Evolutionary conservation across 306 rosid genomes (phyloP), one percentile per base, ranked within the genome.

Genomic region (Dicorynia guianensis): DNA sequence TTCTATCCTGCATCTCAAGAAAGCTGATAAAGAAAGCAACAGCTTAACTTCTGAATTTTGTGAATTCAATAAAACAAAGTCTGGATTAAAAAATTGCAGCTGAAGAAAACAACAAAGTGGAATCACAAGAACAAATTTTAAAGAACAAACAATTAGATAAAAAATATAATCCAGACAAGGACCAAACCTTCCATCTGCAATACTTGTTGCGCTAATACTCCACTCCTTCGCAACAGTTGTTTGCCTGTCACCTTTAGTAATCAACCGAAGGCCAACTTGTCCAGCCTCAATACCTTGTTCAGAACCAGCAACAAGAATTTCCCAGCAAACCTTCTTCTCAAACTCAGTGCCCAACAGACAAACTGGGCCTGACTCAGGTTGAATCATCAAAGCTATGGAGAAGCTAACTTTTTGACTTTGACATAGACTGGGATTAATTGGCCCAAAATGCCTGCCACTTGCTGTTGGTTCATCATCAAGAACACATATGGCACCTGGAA

Each of bases 201-300:
- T 96, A 75, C 98, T 79, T 59, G 98, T 85, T 50, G 91, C 93
- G 81, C 99, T 85, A 62, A 96, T 88, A 79, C 97, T 92, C 99
- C 99, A 96, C 74, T 96, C 99, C 83, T 84, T 96, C 61, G 94
- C 90, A 53, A 89, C 97, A 40, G 96, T 96, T 60, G 96, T 91
- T 75, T 96, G 99, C 75, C 98, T 92, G 76, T 96, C 99, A 66
- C 99, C 96, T 83, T 96, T 92, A 33, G 97, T 92, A 76, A 96
- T 96, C 86, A 96, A 86, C 85, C 99, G 80, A 76, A 96, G 93
- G 78, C 98, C 99, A 85, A 96, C 99, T 85, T 92, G 99, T 70
- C 99, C 99, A 63, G 99, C 99, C 82, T 96, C 99, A 74, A 92
- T 90, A 60, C 98, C 99, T 85, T 96, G 99, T 82, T 96, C 99